A percentile compares a stretch with the other conserved stretches of the same genome.
These are phyloP conservation scores for Fagopyrum esculentum DNA, from an alignment of 148 eudicot species.

Conservation along the genomic window DNA sequence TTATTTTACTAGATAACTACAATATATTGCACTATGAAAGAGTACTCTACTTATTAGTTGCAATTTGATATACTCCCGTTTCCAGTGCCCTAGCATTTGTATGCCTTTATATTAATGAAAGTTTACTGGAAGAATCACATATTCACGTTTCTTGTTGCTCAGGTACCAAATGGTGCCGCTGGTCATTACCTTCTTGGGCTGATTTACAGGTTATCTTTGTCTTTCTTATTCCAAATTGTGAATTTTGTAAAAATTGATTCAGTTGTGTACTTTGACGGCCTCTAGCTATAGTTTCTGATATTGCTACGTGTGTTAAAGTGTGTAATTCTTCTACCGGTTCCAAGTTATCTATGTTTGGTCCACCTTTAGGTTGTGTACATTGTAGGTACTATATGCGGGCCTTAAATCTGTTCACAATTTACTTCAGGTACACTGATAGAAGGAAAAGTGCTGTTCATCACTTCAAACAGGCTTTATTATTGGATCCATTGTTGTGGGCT, in stretches of 20 bases:
- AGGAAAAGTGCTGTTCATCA: constrained; percentile 68
- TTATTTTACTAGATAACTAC: background rate
- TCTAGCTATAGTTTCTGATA: background rate
- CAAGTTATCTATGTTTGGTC: background rate
- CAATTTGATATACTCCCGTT: background rate
- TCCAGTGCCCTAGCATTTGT: background rate
- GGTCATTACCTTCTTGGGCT: constrained; percentile 16
- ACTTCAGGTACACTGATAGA: constrained; percentile 87
- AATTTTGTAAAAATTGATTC: background rate
- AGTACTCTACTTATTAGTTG: background rate
- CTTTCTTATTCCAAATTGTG: constrained; percentile 2
- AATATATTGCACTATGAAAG: background rate
- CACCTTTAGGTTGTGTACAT: background rate
- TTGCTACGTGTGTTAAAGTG: background rate
- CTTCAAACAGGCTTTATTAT: constrained; percentile 80
- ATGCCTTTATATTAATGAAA: background rate
- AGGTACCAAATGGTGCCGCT: constrained; percentile 21
- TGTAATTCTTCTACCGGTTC: constrained; percentile 1
- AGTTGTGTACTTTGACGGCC: background rate
- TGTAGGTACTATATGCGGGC: background rate
- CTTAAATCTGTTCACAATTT: background rate
- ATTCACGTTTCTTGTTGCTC: constrained; percentile 1
- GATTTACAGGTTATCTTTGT: constrained; percentile 48
- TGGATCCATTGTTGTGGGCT: constrained; percentile 91
- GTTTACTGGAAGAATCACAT: background rate